A percentile compares a stretch with the other conserved stretches of the same genome.
These are phyloP conservation scores for Pseudocercospora pini-densiflorae DNA, from an alignment of 2,329 filamentous ascomycete species.

Conservation along the genomic window DNA sequence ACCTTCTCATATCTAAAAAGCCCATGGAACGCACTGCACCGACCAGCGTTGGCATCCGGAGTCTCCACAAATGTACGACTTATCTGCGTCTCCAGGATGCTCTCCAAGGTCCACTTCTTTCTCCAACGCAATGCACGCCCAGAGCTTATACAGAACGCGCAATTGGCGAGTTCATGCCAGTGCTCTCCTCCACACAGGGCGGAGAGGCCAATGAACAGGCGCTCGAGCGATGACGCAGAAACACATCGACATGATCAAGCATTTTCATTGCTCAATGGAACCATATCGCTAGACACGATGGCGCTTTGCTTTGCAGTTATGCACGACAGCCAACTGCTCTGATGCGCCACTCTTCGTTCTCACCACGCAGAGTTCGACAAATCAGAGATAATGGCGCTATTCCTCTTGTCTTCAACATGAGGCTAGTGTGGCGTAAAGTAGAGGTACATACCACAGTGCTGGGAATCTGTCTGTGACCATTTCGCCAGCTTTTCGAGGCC, in stretches of 20 bases:
- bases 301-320: constrained; percentile 1
- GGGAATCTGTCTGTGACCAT: neutral
- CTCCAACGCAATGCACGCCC: neutral
- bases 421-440: constrained; percentile 3
- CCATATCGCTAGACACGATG: neutral
- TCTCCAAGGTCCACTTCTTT: constrained; percentile 1
- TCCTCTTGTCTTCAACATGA: neutral
- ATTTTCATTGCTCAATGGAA: neutral
- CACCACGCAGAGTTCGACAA: neutral
- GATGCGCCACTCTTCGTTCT: neutral
- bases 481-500: neutral
- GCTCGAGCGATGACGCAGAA: neutral
- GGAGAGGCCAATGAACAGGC: neutral
- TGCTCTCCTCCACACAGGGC: neutral
- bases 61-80: constrained; percentile 6
- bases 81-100: constrained; percentile 4
- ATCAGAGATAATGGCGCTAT: neutral
- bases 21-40: neutral
- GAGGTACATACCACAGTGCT: neutral
- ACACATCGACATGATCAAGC: neutral
- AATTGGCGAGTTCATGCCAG: neutral
- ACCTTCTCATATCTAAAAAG: neutral
- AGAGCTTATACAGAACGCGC: neutral
- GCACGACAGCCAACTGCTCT: neutral
- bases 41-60: neutral